Evolutionary conservation across 148 eudicot species (phyloP).

Genomic region (Hydrangea macrophylla): DNA sequence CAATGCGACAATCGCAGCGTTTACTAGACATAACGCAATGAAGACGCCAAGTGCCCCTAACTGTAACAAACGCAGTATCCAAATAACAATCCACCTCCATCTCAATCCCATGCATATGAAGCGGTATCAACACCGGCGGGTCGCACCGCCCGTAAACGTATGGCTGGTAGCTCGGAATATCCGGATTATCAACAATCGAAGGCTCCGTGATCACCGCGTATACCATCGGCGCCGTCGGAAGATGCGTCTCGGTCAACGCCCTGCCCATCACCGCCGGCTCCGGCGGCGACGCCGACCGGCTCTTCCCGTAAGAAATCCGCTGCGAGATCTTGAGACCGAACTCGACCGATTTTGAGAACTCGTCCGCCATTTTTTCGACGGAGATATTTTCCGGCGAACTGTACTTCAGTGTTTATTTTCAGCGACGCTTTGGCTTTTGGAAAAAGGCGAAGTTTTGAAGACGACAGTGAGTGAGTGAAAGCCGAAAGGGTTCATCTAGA

Average conservation of each 20-base stretch:
- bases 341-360: conserved; percentile 46
- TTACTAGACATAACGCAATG: conserved; percentile 51
- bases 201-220: conserved; percentile 63
- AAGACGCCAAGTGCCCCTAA: conserved; percentile 56
- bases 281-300: conserved; percentile 25
- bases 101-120: conserved; percentile 48
- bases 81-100: conserved; percentile 61
- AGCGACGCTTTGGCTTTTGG: not conserved
- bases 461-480: not conserved
- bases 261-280: conserved; percentile 30
- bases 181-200: conserved; percentile 58
- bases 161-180: conserved; percentile 73
- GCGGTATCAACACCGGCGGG: conserved; percentile 71
- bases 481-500: not conserved
- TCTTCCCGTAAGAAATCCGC: conserved; percentile 59
- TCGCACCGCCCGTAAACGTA: conserved; percentile 62
- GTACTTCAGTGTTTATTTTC: not conserved
- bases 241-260: conserved; percentile 24
- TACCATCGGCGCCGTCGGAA: conserved; percentile 58
- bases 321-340: conserved; percentile 50
- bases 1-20: conserved; percentile 54
- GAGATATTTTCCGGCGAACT: not conserved
- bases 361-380: conserved; percentile 34
- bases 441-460: not conserved
- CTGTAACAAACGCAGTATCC: conserved; percentile 59